A percentile compares a stretch with the other conserved stretches of the same genome.
These are phyloP conservation scores for Senna siamea DNA, from an alignment of 306 rosid species.

Conservation along the genomic window DNA sequence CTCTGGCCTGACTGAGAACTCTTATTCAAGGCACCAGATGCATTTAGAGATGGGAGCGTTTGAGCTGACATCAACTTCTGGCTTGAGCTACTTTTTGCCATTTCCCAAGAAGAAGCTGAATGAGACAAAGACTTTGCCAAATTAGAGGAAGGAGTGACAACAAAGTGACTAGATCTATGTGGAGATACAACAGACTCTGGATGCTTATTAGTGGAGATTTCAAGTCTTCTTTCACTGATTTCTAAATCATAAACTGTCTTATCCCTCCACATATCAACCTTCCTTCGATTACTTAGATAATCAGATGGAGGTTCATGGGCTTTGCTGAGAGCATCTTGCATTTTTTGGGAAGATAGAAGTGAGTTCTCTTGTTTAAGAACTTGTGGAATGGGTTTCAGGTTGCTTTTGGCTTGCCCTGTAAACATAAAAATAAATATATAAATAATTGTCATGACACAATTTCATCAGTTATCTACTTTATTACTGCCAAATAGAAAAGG, in stretches of 20 bases:
- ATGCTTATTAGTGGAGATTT: slow-evolving; percentile 51
- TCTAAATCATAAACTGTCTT: slow-evolving; percentile 58
- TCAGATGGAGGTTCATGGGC: slow-evolving; percentile 55
- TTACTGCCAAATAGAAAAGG: not conserved
- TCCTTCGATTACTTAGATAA: slow-evolving; percentile 50
- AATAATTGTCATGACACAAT: slow-evolving; percentile 4
- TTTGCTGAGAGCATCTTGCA: slow-evolving; percentile 52
- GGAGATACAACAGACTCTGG: slow-evolving; percentile 48
- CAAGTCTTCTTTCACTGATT: slow-evolving; percentile 53
- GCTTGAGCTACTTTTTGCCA: slow-evolving; percentile 59
- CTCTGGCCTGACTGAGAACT: slow-evolving; percentile 63
- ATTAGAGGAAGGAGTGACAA: slow-evolving; percentile 55
- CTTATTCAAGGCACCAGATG: slow-evolving; percentile 52
- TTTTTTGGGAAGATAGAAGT: slow-evolving; percentile 51
- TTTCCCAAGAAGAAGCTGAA: slow-evolving; percentile 76
- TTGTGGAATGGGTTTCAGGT: slow-evolving; percentile 49
- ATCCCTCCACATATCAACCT: slow-evolving; percentile 58
- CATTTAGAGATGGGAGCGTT: slow-evolving; percentile 53
- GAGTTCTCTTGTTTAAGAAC: slow-evolving; percentile 59
- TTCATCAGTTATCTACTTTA: not conserved
- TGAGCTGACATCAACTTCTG: slow-evolving; percentile 65
- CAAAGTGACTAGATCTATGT: slow-evolving; percentile 49
- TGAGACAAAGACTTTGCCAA: slow-evolving; percentile 66
- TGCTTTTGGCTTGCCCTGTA: slow-evolving; percentile 66
- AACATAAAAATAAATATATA: slow-evolving; percentile 19